Evolutionary conservation across 1,284 basidiomycete genomes (phyloP).

Genomic region (Apiotrichum veenhuisii): DNA sequence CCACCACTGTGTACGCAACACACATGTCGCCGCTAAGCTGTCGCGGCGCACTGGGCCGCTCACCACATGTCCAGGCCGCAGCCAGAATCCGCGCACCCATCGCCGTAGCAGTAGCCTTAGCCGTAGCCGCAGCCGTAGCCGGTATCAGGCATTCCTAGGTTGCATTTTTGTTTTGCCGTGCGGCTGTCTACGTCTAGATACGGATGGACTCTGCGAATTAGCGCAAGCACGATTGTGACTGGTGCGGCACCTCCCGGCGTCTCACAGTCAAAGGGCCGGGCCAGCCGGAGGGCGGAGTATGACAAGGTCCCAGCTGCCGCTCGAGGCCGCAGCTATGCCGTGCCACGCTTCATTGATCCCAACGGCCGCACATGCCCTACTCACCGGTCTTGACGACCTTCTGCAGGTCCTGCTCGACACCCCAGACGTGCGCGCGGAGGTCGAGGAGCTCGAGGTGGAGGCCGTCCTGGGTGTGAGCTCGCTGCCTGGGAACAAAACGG

Average conservation of each 20-base stretch:
- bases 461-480: constrained; percentile 40
- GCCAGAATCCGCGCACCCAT: not conserved
- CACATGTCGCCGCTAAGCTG: too few species aligned
- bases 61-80: too few species aligned
- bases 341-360: not conserved
- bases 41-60: too few species aligned
- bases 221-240: too few species aligned
- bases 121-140: too few species aligned
- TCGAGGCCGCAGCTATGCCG: too few species aligned
- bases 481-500: too few species aligned
- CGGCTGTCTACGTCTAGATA: constrained; percentile 9
- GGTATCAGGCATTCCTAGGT: not conserved
- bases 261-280: too few species aligned
- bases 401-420: constrained; percentile 50
- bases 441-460: constrained; percentile 50
- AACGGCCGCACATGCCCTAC: constrained; percentile 9
- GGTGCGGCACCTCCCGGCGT: too few species aligned
- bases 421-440: constrained; percentile 50
- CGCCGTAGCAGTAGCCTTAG: not conserved
- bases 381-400: constrained; percentile 46
- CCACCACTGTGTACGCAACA: too few species aligned
- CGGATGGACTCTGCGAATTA: constrained; percentile 10
- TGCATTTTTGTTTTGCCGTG: not conserved
- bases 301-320: too few species aligned
- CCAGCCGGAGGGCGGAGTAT: too few species aligned